Evolutionary conservation across 192 early-diverging fungal species (phyloP), one percentile per base, ranked within the genome.

Genomic region (Coemansia sp.): DNA sequence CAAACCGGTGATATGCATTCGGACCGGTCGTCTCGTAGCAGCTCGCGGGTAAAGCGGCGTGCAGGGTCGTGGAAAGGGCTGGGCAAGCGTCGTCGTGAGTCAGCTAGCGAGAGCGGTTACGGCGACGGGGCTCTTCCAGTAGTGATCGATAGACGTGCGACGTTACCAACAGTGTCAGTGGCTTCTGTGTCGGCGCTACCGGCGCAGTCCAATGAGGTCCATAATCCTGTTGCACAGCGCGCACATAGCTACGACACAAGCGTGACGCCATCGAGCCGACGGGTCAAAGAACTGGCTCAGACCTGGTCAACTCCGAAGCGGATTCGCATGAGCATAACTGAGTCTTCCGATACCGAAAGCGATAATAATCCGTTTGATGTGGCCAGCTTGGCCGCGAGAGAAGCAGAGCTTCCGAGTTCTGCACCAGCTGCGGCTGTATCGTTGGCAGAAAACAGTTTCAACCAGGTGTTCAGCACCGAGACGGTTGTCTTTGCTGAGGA

Each of bases 41-140:
- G 6, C 6, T 19, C 47, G 47, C 19, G 47, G 47, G 9, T 35
- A 17, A 58, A 41, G 56, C 22, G 56, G 19, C 21, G 21, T 6
- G 39, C 37, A 14, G 23, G 45, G 8, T 15, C 29, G 2, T 59
- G 69, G 62, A 48, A 19, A 14, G 70, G 59, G 17, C 67, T 69
- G 29, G 72, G 77, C 47, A 81, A 81, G 73, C 78, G 78, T 38
- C 66, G 78, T 32, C 73, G 78, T 53, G 55, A 55, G 10, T 55
- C 53, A 27, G 53, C 38, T 63, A 58, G 45, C 23, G 52, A 32
- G 17, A 35, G 62, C 3, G 72, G 48, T 4, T 75, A 81, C 15
- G 73, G 56, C 0, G 58, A 62, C 12, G 50, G 58, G 9, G 49
- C 78, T 5, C 9, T 72, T 32, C 69, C 78, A n/a, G 56, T 75